These are phyloP conservation scores for Lentinula edodes DNA, from an alignment of 768 basidiomycete genomes.

Conservation along the genomic window DNA sequence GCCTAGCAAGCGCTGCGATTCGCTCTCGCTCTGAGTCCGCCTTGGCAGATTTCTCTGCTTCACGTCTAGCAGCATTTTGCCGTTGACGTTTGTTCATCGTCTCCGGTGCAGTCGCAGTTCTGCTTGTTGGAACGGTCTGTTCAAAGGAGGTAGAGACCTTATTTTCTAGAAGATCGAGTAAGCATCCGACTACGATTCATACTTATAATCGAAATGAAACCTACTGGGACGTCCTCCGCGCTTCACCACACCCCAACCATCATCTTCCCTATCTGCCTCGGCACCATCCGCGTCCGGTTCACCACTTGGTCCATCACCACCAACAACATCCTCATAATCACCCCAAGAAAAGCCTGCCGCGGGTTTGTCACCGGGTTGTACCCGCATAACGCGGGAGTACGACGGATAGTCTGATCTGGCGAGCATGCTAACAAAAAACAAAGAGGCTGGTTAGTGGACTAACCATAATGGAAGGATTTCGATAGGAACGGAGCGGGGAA, in stretches of 20 bases:
- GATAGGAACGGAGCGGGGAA: conserved; percentile 11
- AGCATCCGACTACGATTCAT: neutral
- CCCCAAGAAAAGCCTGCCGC: conserved; percentile 67
- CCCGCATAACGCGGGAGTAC: conserved; percentile 64
- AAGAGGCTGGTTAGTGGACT: neutral
- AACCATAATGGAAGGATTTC: neutral
- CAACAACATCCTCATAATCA: conserved; percentile 64
- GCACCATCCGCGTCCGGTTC: conserved; percentile 23
- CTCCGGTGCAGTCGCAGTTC: conserved; percentile 16
- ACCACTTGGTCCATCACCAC: conserved; percentile 18
- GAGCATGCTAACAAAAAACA: conserved; percentile 46
- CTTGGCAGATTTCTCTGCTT: conserved; percentile 39
- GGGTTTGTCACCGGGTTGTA: conserved; percentile 56
- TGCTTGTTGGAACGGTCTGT: neutral
- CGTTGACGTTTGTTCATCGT: conserved; percentile 47
- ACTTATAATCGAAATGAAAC: conserved; percentile 8
- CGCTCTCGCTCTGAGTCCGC: conserved; percentile 35
- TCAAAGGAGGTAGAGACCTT: neutral
- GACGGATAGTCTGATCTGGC: conserved; percentile 49
- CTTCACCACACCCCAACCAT: conserved; percentile 76
- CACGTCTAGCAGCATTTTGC: conserved; percentile 45
- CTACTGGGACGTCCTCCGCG: conserved; percentile 42
- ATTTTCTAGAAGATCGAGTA: neutral
- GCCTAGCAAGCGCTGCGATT: conserved; percentile 33
- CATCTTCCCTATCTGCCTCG: conserved; percentile 68